phyloP scores from a whole-genome alignment of 306 rosid genomes.

The Citrullus mucosospermus region DNA sequence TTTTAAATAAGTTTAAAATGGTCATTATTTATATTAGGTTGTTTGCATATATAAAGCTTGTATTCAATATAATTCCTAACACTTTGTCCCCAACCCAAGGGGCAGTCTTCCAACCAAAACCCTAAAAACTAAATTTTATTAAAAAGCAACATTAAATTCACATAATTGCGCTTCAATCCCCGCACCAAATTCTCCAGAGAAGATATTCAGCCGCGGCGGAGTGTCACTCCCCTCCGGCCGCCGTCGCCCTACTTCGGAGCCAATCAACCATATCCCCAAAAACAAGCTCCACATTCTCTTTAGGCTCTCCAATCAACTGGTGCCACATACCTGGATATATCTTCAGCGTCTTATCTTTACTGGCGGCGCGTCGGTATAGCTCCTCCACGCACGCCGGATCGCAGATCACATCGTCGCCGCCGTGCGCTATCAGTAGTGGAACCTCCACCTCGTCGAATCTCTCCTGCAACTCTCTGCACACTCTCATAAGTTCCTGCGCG shows the following conservation, averaged over 20 bases:
- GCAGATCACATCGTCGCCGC: conserved; percentile 62
- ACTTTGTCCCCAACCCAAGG: no score
- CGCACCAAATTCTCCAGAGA: background rate
- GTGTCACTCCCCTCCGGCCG: background rate
- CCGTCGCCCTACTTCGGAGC: conserved; percentile 30
- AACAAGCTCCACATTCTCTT: conserved; percentile 50
- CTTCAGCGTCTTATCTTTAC: conserved; percentile 75
- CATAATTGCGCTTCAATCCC: background rate
- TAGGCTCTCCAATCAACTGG: conserved; percentile 59
- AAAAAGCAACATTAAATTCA: background rate
- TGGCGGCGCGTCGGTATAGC: conserved; percentile 47
- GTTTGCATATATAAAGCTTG: no score
- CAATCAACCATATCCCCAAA: conserved; percentile 66
- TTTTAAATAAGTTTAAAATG: no score
- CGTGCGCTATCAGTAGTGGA: conserved; percentile 70
- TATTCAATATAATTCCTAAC: no score
- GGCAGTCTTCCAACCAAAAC: no score
- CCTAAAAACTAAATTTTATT: background rate
- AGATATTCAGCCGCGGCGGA: background rate
- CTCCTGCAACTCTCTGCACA: conserved; percentile 75
- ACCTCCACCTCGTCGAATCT: conserved; percentile 69
- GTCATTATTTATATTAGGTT: no score
- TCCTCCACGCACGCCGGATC: conserved; percentile 79
- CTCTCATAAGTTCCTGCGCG: conserved; percentile 66
- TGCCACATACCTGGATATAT: conserved; percentile 81